phyloP scores from a whole-genome alignment of 805 yeast species.

The Grigorovia transvaalensis region DNA sequence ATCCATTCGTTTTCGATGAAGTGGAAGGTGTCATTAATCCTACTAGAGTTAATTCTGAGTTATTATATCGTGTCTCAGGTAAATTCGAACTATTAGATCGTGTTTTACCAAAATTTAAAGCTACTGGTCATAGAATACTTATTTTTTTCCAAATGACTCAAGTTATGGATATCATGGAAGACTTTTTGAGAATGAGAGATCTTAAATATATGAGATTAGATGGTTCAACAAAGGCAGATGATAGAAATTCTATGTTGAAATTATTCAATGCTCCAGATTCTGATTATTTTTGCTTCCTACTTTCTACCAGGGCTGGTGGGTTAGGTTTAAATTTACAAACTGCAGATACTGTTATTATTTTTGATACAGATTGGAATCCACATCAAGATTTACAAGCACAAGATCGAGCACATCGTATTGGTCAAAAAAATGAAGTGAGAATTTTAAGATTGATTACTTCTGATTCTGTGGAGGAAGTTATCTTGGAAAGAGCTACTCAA shows the following conservation, averaged over 20 bases:
- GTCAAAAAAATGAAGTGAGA: conserved; percentile 80
- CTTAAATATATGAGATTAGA: conserved; percentile 69
- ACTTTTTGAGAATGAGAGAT: conserved; percentile 54
- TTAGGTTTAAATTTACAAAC: conserved; percentile 78
- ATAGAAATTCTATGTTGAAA: conserved; percentile 64
- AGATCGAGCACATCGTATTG: conserved; percentile 84
- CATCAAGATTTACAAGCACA: conserved; percentile 88
- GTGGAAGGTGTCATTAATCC: conserved; percentile 65
- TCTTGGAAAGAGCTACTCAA: conserved; percentile 72
- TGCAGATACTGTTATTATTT: conserved; percentile 78
- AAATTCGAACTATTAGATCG: conserved; percentile 72
- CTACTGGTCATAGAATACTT: conserved; percentile 65
- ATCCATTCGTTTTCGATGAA: conserved; percentile 79
- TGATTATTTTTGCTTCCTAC: conserved; percentile 65
- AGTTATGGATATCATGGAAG: conserved; percentile 86
- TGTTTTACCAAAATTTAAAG: conserved; percentile 63
- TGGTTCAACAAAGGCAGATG: conserved; percentile 79
- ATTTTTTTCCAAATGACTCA: conserved; percentile 86
- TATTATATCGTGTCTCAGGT: conserved; percentile 69
- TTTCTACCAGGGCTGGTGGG: conserved; percentile 86
- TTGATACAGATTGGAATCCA: conserved; percentile 87
- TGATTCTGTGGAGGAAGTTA: conserved; percentile 77
- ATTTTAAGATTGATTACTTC: conserved; percentile 70
- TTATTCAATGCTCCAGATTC: conserved; percentile 66
- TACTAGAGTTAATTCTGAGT: conserved; percentile 47